These are phyloP conservation scores for Brasilioporus rufonigricans DNA, from an alignment of 768 basidiomycete species.

Conservation along the genomic window DNA sequence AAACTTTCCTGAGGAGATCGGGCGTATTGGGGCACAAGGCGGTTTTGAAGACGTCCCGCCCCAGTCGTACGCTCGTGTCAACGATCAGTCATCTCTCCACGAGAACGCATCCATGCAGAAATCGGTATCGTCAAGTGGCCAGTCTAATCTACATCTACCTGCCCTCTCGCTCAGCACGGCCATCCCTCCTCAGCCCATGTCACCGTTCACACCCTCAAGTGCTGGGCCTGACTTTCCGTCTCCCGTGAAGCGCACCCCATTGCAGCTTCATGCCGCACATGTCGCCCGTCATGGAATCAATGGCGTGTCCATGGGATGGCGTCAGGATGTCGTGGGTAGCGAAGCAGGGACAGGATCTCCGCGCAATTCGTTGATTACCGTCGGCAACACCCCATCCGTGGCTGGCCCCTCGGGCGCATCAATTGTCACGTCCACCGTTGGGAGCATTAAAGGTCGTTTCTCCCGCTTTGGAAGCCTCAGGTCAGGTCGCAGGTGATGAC, in stretches of 20 bases:
- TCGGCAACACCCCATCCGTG: conserved; percentile 46
- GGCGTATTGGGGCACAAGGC: conserved; percentile 60
- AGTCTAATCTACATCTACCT: conserved; percentile 34
- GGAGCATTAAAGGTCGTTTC: conserved; percentile 69
- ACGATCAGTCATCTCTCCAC: conserved; percentile 47
- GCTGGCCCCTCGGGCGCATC: conserved; percentile 49
- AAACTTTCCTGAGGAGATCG: conserved; percentile 82
- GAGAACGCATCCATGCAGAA: conserved; percentile 46
- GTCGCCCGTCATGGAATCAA: conserved; percentile 81
- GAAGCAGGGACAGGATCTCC: conserved; percentile 52
- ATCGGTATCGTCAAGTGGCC: conserved; percentile 47
- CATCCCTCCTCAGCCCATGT: conserved; percentile 45
- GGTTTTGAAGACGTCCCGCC: conserved; percentile 45
- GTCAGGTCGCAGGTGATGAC: conserved; percentile 38
- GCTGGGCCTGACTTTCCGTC: conserved; percentile 9
- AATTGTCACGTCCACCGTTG: conserved; percentile 60
- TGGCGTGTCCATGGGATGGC: conserved; percentile 75
- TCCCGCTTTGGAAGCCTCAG: conserved; percentile 77
- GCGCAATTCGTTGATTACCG: conserved; percentile 74
- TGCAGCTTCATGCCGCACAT: conserved; percentile 79
- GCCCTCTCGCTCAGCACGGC: conserved; percentile 51
- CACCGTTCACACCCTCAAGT: conserved; percentile 33
- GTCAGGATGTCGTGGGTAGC: conserved; percentile 44
- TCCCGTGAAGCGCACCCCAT: conserved; percentile 60
- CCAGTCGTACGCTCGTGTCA: conserved; percentile 41